Evolutionary conservation across 2,329 filamentous ascomycete species (phyloP).

Genomic region (Calonectria pauciramosa): DNA sequence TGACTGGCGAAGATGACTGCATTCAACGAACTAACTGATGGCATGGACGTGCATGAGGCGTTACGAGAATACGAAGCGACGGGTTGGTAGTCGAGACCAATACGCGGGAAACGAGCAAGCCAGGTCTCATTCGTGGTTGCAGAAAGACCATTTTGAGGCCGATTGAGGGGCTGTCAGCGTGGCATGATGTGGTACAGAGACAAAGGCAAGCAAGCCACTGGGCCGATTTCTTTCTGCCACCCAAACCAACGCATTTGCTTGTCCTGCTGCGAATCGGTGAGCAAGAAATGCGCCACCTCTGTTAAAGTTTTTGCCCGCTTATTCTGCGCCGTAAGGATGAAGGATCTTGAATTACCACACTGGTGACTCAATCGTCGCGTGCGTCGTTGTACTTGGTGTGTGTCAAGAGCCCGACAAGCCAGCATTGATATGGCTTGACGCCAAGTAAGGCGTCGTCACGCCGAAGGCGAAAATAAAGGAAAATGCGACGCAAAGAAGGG

Average conservation of each 20-base stretch:
- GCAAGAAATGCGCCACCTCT: background rate
- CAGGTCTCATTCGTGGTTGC: background rate
- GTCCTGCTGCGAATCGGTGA: background rate
- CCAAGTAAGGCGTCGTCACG: background rate
- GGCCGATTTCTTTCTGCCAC: background rate
- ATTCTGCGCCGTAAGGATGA: background rate
- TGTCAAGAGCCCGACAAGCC: background rate
- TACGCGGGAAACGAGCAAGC: background rate
- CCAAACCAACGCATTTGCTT: too few relatives aligned
- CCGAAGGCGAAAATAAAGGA: background rate
- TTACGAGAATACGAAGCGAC: background rate
- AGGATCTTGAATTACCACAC: background rate
- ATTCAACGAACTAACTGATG: background rate
- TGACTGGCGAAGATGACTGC: background rate
- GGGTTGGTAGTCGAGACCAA: background rate
- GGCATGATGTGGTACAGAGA: background rate
- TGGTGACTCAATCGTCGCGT: background rate
- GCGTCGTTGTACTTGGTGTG: background rate
- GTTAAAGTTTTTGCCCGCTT: background rate
- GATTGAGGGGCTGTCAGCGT: background rate
- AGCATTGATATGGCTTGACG: background rate
- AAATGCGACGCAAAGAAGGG: background rate
- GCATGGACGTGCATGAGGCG: background rate
- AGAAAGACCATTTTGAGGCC: background rate
- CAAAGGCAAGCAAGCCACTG: background rate